Percentiles rank a stretch among this genome's conserved stretches.
Conservation (phyloP, 192 early-diverging fungal species). For the Piromyces finnis region DNA sequence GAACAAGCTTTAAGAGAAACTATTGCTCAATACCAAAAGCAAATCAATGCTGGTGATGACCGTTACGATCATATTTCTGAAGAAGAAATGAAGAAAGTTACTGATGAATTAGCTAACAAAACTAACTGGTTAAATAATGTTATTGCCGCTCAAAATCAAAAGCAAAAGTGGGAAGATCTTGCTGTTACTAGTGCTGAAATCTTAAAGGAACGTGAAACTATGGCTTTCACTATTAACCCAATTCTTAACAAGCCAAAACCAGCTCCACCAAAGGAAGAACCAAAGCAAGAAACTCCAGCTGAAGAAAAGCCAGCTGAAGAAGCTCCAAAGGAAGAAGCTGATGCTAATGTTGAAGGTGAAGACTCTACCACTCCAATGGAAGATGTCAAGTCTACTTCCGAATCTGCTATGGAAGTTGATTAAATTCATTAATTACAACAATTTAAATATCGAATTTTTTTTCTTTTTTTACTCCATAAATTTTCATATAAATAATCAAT, state of each 20-base stretch:
- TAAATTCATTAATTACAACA: neutral
- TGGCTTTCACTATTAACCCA: slow-evolving; percentile 45
- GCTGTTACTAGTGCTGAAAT: slow-evolving; percentile 54
- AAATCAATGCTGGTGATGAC: slow-evolving; percentile 54
- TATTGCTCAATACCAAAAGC: slow-evolving; percentile 50
- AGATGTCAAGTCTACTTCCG: neutral
- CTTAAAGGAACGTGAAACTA: slow-evolving; percentile 43
- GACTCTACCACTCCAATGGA: neutral
- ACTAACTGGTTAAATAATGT: slow-evolving; percentile 76
- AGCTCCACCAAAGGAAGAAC: slow-evolving; percentile 16
- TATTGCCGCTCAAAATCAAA: slow-evolving; percentile 50
- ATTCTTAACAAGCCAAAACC: slow-evolving; percentile 87
- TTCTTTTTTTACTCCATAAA: no score
- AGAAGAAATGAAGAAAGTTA: slow-evolving; percentile 68
- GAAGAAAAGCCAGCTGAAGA: neutral
- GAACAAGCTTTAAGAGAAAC: slow-evolving; percentile 63
- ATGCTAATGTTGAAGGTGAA: neutral
- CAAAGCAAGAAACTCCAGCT: neutral
- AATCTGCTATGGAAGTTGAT: neutral
- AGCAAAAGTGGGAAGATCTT: slow-evolving; percentile 57
- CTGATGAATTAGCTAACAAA: slow-evolving; percentile 52
- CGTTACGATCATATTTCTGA: slow-evolving; percentile 70
- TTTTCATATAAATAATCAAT: no score
- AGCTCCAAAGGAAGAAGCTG: neutral
- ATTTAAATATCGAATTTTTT: no score